A percentile compares a stretch with the other conserved stretches of the same genome.
Evolutionary conservation across 1,284 basidiomycete species (phyloP).

Genomic region (Trichosporon inkin): DNA sequence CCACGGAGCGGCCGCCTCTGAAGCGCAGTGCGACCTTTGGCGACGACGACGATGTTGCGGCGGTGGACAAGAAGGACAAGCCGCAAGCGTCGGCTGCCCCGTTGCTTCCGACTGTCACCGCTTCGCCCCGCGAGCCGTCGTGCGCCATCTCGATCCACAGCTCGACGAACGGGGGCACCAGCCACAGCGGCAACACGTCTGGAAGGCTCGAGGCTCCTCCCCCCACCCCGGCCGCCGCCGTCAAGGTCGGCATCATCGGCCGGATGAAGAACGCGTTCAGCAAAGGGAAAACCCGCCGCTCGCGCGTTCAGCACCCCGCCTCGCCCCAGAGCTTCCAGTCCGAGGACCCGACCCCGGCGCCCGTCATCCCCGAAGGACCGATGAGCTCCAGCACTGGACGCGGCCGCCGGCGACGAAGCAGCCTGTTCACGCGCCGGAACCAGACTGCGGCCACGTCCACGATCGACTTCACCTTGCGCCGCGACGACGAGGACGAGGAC

Average conservation of each 20-base stretch:
- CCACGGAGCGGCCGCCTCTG: conserved; percentile 7
- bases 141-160: conserved; percentile 2
- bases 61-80: conserved; percentile 7
- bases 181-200: neutral
- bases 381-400: conserved; percentile 8
- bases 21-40: conserved; percentile 24
- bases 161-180: neutral
- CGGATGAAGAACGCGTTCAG: conserved; percentile 19
- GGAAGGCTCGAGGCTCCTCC: neutral
- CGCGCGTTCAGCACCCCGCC: neutral
- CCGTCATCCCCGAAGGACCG: neutral
- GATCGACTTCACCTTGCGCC: neutral
- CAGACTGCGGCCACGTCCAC: neutral
- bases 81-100: conserved; percentile 10
- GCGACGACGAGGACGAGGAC: neutral
- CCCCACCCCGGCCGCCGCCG: neutral
- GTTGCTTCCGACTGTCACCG: conserved; percentile 12
- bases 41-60: conserved; percentile 17
- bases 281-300: conserved; percentile 5
- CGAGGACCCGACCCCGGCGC: conserved; percentile 11
- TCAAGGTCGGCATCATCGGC: conserved; percentile 11
- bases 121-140: conserved; percentile 12
- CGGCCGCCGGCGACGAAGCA: conserved; percentile 10
- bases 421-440: conserved; percentile 9
- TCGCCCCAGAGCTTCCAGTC: conserved; percentile 21